phyloP scores from a whole-genome alignment of 768 basidiomycete species.

The Mycena belliarum region DNA sequence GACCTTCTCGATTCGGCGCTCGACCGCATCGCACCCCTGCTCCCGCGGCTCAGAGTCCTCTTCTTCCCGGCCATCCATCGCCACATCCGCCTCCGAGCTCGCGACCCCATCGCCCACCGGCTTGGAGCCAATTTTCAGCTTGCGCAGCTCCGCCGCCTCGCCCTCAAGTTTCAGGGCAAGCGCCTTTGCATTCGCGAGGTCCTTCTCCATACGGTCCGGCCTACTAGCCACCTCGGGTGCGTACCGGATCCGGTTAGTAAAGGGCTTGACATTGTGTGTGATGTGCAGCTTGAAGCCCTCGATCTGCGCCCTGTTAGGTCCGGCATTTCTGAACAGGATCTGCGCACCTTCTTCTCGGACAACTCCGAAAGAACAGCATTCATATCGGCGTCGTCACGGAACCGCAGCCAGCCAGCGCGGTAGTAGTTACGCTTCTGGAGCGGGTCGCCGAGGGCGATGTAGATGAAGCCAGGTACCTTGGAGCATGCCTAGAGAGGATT shows the following conservation, averaged over 20 bases:
- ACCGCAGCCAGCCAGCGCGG: conserved; percentile 92
- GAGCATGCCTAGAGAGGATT: conserved; percentile 60
- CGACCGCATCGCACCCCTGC: conserved; percentile 76
- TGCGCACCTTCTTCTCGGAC: conserved; percentile 78
- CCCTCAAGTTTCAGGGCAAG: conserved; percentile 78
- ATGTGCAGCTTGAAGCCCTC: conserved; percentile 95
- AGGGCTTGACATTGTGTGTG: conserved; percentile 76
- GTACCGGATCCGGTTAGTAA: conserved; percentile 74
- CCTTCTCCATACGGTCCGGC: conserved; percentile 79
- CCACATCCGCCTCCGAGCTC: conserved; percentile 20
- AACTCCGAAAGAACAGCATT: conserved; percentile 66
- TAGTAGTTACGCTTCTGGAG: conserved; percentile 92
- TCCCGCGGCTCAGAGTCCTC: conserved; percentile 61
- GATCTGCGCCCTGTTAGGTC: conserved; percentile 53
- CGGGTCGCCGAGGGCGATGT: conserved; percentile 91
- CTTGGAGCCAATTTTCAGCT: conserved; percentile 31
- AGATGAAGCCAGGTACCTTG: conserved; percentile 78
- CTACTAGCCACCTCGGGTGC: conserved; percentile 82
- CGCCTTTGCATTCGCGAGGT: conserved; percentile 72
- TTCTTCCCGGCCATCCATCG: conserved; percentile 40
- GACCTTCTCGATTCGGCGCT: conserved; percentile 77
- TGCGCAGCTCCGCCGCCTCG: conserved; percentile 58
- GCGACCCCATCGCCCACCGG: conserved; percentile 27
- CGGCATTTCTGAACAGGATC: not conserved
- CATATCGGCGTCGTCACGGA: conserved; percentile 86